Conservation (phyloP, 768 basidiomycete genomes). For the Leucogyrophana mollusca region DNA sequence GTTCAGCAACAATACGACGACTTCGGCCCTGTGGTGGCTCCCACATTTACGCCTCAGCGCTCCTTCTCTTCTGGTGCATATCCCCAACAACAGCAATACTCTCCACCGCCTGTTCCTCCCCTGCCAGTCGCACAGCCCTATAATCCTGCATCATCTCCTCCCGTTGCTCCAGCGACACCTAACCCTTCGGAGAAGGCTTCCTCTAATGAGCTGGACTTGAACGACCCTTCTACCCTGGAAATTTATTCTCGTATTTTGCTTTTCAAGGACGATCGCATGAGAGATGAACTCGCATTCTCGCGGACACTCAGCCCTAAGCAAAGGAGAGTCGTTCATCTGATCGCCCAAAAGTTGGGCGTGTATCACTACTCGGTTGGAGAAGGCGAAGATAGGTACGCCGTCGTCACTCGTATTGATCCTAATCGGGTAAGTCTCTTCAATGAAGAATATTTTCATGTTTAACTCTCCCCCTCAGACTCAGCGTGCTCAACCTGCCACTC, state of each 20-base stretch:
- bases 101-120: conserved; percentile 50
- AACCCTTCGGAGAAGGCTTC: conserved; percentile 64
- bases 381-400: conserved; percentile 90
- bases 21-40: conserved; percentile 56
- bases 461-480: conserved; percentile 13
- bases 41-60: conserved; percentile 68
- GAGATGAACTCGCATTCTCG: conserved; percentile 97
- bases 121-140: conserved; percentile 42
- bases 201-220: conserved; percentile 83
- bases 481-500: conserved; percentile 52
- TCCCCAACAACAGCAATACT: conserved; percentile 64
- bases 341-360: conserved; percentile 95
- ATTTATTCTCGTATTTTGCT: conserved; percentile 95
- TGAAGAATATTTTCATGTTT: conserved; percentile 7
- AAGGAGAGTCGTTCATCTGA: conserved; percentile 88
- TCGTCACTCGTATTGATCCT: conserved; percentile 89
- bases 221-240: conserved; percentile 93
- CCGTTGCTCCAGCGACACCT: conserved; percentile 56
- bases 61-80: conserved; percentile 65
- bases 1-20: conserved; percentile 65
- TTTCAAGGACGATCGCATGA: conserved; percentile 97
- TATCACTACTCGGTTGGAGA: conserved; percentile 93
- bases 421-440: conserved; percentile 56
- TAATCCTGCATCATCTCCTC: conserved; percentile 47
- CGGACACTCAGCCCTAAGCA: conserved; percentile 81